Percentiles rank a stretch among this genome's conserved stretches.
Evolutionary conservation across 192 early-diverging fungal genomes (phyloP).

Genomic region (Dissophora ornata): DNA sequence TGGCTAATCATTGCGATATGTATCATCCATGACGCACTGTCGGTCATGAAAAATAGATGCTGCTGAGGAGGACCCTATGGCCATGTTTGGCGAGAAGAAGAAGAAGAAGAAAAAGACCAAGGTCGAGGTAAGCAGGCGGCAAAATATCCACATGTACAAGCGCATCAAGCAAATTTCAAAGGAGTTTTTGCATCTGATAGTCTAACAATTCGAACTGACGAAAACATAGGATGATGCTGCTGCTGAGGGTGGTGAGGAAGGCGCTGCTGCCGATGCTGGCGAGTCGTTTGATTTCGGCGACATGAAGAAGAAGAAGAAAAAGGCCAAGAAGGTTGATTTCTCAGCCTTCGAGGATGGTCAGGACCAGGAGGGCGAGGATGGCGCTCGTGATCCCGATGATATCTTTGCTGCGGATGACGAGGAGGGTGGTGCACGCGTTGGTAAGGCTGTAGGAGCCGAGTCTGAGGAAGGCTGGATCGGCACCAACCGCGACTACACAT

Average conservation of each 20-base stretch:
- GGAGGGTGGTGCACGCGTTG: conserved; percentile 56
- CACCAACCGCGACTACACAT: conserved; percentile 76
- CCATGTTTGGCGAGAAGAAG: conserved; percentile 85
- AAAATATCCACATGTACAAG: conserved; percentile 16
- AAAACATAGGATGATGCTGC: conserved; percentile 51
- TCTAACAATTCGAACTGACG: too few species aligned
- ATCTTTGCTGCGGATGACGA: conserved; percentile 57
- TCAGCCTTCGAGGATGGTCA: conserved; percentile 71
- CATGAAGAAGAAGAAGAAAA: conserved; percentile 84
- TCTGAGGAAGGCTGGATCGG: conserved; percentile 87
- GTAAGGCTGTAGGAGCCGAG: conserved; percentile 40
- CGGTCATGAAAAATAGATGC: conserved; percentile 17
- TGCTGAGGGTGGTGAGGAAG: conserved; percentile 59
- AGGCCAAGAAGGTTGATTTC: conserved; percentile 87
- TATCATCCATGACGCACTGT: conserved; percentile 31
- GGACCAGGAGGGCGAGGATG: conserved; percentile 66
- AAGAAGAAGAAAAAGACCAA: conserved; percentile 91
- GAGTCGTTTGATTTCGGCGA: conserved; percentile 73
- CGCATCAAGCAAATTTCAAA: too few species aligned
- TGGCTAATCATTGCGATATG: too few species aligned
- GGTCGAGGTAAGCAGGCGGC: conserved; percentile 51
- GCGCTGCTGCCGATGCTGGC: conserved; percentile 53
- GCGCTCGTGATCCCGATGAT: conserved; percentile 65
- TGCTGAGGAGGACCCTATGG: conserved; percentile 67
- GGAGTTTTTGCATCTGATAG: too few species aligned